A percentile compares a stretch with the other conserved stretches of the same genome.
phyloP scores from a whole-genome alignment of 371 early-diverging fungal species.

The Saksenaea vasiformis region DNA sequence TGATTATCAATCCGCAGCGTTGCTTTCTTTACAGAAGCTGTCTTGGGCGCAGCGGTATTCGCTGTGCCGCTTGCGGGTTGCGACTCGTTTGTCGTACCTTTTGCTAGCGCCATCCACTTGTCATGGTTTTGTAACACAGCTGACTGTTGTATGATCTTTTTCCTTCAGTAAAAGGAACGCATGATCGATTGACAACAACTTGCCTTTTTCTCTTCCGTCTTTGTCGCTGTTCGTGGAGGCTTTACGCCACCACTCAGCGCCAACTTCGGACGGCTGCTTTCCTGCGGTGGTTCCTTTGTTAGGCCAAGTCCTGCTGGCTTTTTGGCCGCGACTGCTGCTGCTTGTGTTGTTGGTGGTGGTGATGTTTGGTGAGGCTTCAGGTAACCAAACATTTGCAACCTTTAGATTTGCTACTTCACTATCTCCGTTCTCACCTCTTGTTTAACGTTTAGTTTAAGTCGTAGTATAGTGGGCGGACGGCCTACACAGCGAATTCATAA shows the following conservation, averaged over 20 bases:
- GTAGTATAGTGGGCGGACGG: constrained; percentile 6
- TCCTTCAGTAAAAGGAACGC: neutral
- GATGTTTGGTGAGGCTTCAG: neutral
- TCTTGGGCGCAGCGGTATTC: neutral
- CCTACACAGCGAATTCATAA: neutral
- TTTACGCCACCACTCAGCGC: constrained; percentile 20
- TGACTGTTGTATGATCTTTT: constrained; percentile 17
- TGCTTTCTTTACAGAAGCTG: constrained; percentile 2
- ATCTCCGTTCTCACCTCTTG: neutral
- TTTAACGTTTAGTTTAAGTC: constrained; percentile 10
- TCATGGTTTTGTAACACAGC: constrained; percentile 31
- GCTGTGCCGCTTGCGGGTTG: constrained; percentile 1
- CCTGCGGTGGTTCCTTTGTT: constrained; percentile 21
- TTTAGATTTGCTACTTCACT: neutral
- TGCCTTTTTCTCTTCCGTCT: constrained; percentile 23
- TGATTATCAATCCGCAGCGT: neutral
- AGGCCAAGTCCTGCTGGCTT: constrained; percentile 19
- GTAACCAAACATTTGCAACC: neutral
- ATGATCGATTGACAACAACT: neutral
- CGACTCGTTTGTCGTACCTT: constrained; percentile 11
- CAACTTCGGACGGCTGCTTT: constrained; percentile 23
- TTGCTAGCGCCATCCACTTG: constrained; percentile 33
- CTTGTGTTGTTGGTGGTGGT: constrained; percentile 1
- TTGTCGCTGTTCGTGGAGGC: constrained; percentile 8
- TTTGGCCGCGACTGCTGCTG: constrained; percentile 5